A percentile compares a stretch with the other conserved stretches of the same genome.
These are phyloP conservation scores for Alternaria incomplexa DNA, from an alignment of 2,329 filamentous ascomycete genomes.

Conservation along the genomic window DNA sequence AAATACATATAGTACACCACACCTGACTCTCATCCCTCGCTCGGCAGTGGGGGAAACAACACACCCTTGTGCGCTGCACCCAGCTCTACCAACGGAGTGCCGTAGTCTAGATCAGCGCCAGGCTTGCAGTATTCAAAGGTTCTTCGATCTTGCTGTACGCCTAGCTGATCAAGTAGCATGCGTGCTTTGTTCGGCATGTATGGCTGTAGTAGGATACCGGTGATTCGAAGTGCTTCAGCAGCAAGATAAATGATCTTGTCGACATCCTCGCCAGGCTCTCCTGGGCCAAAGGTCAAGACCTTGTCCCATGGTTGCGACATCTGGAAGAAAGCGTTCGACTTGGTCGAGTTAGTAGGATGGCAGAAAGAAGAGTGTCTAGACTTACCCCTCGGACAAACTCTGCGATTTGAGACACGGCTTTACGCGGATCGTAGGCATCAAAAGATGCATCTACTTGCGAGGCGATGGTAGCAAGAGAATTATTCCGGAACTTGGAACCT, in stretches of 20 bases:
- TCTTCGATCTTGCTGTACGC: slow-evolving; percentile 69
- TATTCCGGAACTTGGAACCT: slow-evolving; percentile 41
- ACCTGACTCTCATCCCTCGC: slow-evolving; percentile 21
- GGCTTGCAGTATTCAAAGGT: slow-evolving; percentile 67
- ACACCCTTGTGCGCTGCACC: slow-evolving; percentile 54
- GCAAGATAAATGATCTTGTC: slow-evolving; percentile 68
- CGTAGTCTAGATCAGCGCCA: slow-evolving; percentile 74
- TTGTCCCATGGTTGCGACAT: slow-evolving; percentile 72
- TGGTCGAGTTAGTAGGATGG: background rate
- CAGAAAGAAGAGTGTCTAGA: background rate
- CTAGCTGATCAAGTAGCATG: slow-evolving; percentile 76
- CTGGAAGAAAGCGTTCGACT: slow-evolving; percentile 73
- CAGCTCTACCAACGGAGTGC: slow-evolving; percentile 53
- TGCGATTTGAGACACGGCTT: slow-evolving; percentile 31
- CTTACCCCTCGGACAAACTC: slow-evolving; percentile 39
- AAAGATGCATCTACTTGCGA: slow-evolving; percentile 29
- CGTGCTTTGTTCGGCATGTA: slow-evolving; percentile 83
- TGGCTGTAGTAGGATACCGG: slow-evolving; percentile 85
- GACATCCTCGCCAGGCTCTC: slow-evolving; percentile 41
- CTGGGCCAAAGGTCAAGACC: slow-evolving; percentile 45
- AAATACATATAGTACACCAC: slow-evolving; percentile 2
- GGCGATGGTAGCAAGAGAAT: slow-evolving; percentile 44
- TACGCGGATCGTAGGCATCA: slow-evolving; percentile 37
- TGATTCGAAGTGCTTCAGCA: slow-evolving; percentile 78
- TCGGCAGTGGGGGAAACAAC: slow-evolving; percentile 57